These are phyloP conservation scores for Pezicula rhizophila DNA, from an alignment of 2,329 filamentous ascomycete species.

Conservation along the genomic window DNA sequence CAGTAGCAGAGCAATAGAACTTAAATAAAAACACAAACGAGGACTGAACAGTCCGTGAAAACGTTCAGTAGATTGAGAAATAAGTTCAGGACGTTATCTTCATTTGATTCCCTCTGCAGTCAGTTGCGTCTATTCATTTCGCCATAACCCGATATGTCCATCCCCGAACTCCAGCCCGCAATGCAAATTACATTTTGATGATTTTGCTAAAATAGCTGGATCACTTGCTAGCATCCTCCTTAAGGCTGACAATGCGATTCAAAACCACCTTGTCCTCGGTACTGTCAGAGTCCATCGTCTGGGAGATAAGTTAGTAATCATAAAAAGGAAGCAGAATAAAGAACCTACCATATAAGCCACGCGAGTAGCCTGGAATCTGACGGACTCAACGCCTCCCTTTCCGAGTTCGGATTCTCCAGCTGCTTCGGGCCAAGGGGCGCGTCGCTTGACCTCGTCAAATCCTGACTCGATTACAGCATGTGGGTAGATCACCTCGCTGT, in stretches of 20 bases:
- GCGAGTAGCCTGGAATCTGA: constrained; percentile 87
- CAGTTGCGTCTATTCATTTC: too few species aligned
- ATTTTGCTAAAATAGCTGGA: too few species aligned
- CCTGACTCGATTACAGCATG: constrained; percentile 78
- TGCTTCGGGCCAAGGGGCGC: constrained; percentile 77
- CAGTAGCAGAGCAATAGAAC: too few species aligned
- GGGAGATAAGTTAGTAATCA: constrained; percentile 4
- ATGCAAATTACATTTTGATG: too few species aligned
- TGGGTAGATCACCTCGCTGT: constrained; percentile 74
- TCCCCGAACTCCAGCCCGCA: too few species aligned
- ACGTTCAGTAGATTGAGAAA: too few species aligned
- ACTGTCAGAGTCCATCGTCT: constrained; percentile 71
- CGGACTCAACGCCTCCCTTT: constrained; percentile 61
- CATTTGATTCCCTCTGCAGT: too few species aligned
- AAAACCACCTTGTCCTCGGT: constrained; percentile 75
- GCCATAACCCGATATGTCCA: too few species aligned
- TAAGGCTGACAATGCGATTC: constrained; percentile 87
- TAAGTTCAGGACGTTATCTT: too few species aligned
- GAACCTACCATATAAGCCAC: constrained; percentile 58
- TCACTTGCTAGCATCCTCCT: constrained; percentile 74
- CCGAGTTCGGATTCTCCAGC: constrained; percentile 57
- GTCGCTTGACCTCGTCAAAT: constrained; percentile 66
- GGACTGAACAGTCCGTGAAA: too few species aligned
- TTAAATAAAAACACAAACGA: too few species aligned
- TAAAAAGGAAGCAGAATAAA: neutral